A percentile compares a stretch with the other conserved stretches of the same genome.
phyloP scores from a whole-genome alignment of 2,329 filamentous ascomycete species.

The Diaporthe velutina region DNA sequence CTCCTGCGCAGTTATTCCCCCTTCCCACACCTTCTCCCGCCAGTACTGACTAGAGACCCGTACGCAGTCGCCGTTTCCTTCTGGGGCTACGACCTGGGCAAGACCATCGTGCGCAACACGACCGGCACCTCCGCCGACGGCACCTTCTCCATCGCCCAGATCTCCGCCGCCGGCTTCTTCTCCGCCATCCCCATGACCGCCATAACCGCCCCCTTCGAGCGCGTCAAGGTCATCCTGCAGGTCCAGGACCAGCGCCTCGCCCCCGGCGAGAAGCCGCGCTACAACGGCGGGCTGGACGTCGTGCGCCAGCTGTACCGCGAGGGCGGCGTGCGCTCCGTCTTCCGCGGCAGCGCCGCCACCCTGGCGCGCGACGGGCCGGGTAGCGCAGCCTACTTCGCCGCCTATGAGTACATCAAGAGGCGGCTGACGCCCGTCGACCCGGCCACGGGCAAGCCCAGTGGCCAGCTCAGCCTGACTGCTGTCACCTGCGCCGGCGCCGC shows the following conservation, averaged over 20 bases:
- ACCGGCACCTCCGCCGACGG: slow-evolving; percentile 76
- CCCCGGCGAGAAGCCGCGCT: slow-evolving; percentile 92
- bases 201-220: slow-evolving; percentile 99
- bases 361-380: slow-evolving; percentile 94
- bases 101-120: slow-evolving; percentile 81
- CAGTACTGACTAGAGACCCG: slow-evolving; percentile 8
- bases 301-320: slow-evolving; percentile 93
- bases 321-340: slow-evolving; percentile 91
- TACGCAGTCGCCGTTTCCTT: slow-evolving; percentile 74
- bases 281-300: slow-evolving; percentile 88
- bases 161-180: slow-evolving; percentile 95
- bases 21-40: neutral
- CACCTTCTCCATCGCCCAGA: slow-evolving; percentile 84
- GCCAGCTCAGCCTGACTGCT: slow-evolving; percentile 84
- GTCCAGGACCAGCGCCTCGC: slow-evolving; percentile 91
- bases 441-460: slow-evolving; percentile 76
- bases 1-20: neutral
- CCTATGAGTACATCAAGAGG: slow-evolving; percentile 96
- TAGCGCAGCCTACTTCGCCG: slow-evolving; percentile 94
- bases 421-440: slow-evolving; percentile 85
- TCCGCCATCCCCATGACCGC: slow-evolving; percentile 96
- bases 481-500: slow-evolving; percentile 89
- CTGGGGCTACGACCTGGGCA: slow-evolving; percentile 96
- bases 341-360: slow-evolving; percentile 90
- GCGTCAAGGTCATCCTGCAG: slow-evolving; percentile 97